Conservation (phyloP, 2,329 filamentous ascomycete species). For the Ascochyta lentis region DNA sequence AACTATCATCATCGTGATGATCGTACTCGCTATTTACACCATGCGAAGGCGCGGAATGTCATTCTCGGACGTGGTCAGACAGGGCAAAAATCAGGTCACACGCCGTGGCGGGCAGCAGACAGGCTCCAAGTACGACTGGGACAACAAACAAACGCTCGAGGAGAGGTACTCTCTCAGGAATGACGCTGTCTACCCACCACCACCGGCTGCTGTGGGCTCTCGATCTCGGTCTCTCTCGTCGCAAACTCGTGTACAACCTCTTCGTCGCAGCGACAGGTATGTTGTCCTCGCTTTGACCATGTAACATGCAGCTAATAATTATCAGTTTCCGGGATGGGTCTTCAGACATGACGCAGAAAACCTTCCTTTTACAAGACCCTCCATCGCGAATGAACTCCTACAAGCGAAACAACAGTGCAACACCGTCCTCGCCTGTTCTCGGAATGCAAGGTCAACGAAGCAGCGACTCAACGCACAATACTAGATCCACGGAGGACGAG, state of each 20-base stretch:
- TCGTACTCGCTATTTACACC: slow-evolving; percentile 45
- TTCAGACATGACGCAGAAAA: slow-evolving; percentile 20
- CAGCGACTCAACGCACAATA: slow-evolving; percentile 43
- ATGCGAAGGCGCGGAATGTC: slow-evolving; percentile 49
- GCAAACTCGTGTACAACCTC: slow-evolving; percentile 37
- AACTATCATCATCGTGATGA: slow-evolving; percentile 48
- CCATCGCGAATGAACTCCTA: slow-evolving; percentile 36
- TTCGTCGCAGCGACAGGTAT: slow-evolving; percentile 40
- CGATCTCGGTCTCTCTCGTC: slow-evolving; percentile 40
- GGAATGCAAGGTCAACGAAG: slow-evolving; percentile 33
- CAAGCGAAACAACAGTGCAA: slow-evolving; percentile 38
- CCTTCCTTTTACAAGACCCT: slow-evolving; percentile 38
- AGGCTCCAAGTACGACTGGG: slow-evolving; percentile 32
- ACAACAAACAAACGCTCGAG: slow-evolving; percentile 33
- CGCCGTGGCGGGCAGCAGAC: slow-evolving; percentile 33
- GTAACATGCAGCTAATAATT: slow-evolving; percentile 4
- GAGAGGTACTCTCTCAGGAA: slow-evolving; percentile 36
- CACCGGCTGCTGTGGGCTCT: slow-evolving; percentile 23
- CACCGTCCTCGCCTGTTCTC: slow-evolving; percentile 43
- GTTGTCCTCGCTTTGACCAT: not conserved
- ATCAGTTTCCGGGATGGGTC: slow-evolving; percentile 29
- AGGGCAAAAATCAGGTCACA: slow-evolving; percentile 32
- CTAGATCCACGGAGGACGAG: slow-evolving; percentile 34
- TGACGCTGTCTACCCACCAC: slow-evolving; percentile 35
- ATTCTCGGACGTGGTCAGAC: slow-evolving; percentile 37